Conservation (phyloP, 495 filamentous ascomycete genomes). For the Daldinia grandis region DNA sequence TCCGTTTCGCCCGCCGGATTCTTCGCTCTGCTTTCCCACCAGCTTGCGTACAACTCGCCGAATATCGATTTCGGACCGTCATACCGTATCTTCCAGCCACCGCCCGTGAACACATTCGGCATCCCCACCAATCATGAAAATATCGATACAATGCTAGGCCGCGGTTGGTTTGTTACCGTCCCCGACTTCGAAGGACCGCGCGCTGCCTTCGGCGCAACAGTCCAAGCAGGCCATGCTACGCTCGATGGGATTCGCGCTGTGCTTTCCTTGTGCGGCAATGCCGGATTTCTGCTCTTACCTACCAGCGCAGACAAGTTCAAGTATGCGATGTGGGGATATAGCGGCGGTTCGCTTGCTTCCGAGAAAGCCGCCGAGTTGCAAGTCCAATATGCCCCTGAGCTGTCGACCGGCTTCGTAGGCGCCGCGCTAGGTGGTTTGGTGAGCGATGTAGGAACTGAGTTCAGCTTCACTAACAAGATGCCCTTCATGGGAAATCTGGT, state of each 20-base stretch:
- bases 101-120: background rate
- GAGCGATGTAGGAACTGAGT: conserved; percentile 4
- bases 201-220: conserved; percentile 54
- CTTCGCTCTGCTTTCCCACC: conserved; percentile 54
- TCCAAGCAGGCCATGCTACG: conserved; percentile 55
- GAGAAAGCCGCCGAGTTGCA: conserved; percentile 64
- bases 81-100: conserved; percentile 18
- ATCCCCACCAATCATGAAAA: conserved; percentile 18
- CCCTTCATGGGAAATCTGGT: conserved; percentile 38
- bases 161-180: conserved; percentile 32
- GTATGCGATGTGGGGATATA: conserved; percentile 63
- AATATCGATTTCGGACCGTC: conserved; percentile 35
- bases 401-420: conserved; percentile 49
- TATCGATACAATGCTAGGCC: conserved; percentile 15
- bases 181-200: conserved; percentile 59
- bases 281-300: conserved; percentile 9
- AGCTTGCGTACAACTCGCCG: conserved; percentile 55
- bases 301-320: conserved; percentile 25
- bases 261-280: conserved; percentile 31
- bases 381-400: conserved; percentile 61
- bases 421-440: conserved; percentile 59
- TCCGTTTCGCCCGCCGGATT: conserved; percentile 11
- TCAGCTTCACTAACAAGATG: conserved; percentile 9
- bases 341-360: conserved; percentile 63
- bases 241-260: conserved; percentile 59